Evolutionary conservation across 495 filamentous ascomycete genomes (phyloP).

Genomic region (Aspergillus sclerotioniger): DNA sequence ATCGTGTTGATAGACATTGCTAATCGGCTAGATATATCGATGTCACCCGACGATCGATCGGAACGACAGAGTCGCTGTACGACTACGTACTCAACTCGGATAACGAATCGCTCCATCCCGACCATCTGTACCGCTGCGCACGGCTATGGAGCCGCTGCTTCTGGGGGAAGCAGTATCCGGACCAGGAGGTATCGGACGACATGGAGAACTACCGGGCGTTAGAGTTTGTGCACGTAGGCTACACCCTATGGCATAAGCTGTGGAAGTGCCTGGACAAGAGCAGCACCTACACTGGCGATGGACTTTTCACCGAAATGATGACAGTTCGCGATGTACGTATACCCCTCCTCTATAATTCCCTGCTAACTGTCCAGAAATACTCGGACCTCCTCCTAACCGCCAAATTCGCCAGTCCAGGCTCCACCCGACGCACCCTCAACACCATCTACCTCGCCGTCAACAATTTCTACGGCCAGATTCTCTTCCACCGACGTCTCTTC

Average conservation of each 20-base stretch:
- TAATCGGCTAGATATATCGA: conserved; percentile 38
- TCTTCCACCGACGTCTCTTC: conserved; percentile 44
- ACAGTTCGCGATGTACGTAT: conserved; percentile 33
- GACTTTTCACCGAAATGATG: conserved; percentile 34
- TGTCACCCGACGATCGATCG: conserved; percentile 33
- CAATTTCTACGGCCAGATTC: conserved; percentile 42
- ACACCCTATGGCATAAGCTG: conserved; percentile 37
- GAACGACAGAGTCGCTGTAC: conserved; percentile 37
- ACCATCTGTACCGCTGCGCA: conserved; percentile 39
- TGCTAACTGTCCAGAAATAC: conserved; percentile 30
- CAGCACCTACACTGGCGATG: conserved; percentile 29
- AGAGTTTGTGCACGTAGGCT: conserved; percentile 36
- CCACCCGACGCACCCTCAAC: conserved; percentile 39
- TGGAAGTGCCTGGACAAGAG: conserved; percentile 37
- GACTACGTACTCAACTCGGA: conserved; percentile 37
- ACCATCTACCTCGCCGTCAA: conserved; percentile 50
- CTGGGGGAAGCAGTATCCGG: conserved; percentile 47
- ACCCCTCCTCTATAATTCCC: neutral
- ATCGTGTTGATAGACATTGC: neutral
- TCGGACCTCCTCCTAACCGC: conserved; percentile 46
- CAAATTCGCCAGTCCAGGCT: conserved; percentile 34
- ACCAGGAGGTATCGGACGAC: conserved; percentile 47
- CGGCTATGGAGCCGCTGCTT: conserved; percentile 45
- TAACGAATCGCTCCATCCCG: conserved; percentile 38
- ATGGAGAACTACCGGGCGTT: conserved; percentile 46